These are phyloP conservation scores for Farysia itapuensis DNA, from an alignment of 1,284 basidiomycete species.

Conservation along the genomic window DNA sequence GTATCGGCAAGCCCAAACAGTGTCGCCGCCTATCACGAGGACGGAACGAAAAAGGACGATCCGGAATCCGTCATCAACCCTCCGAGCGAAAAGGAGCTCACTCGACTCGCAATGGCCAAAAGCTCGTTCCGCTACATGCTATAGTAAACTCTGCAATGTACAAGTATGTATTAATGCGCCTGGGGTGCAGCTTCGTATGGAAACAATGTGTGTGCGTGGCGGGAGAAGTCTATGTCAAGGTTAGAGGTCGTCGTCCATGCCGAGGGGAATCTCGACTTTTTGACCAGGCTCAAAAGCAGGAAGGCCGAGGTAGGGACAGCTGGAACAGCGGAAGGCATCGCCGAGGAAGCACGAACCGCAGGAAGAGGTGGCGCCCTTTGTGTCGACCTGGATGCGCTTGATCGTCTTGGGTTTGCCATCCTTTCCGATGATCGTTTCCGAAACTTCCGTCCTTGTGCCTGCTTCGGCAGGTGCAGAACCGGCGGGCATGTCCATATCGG, in stretches of 20 bases:
- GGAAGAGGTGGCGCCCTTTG: conserved; percentile 71
- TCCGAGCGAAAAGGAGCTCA: conserved; percentile 8
- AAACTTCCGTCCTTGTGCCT: conserved; percentile 41
- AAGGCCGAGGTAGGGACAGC: conserved; percentile 92
- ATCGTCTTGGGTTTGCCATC: conserved; percentile 54
- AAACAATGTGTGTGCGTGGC: too few relatives aligned
- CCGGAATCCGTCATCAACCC: conserved; percentile 4
- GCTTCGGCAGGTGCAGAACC: conserved; percentile 4
- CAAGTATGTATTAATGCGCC: background rate
- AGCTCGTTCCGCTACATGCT: conserved; percentile 37
- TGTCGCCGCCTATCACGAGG: background rate
- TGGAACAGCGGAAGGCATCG: conserved; percentile 92
- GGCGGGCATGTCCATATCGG: conserved; percentile 51
- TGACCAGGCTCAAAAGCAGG: conserved; percentile 98
- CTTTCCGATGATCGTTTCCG: conserved; percentile 50
- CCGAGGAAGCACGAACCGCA: conserved; percentile 98
- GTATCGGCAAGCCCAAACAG: too few relatives aligned
- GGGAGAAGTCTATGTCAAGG: too few relatives aligned
- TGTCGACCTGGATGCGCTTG: conserved; percentile 58
- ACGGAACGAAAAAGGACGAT: conserved; percentile 9
- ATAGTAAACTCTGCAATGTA: conserved; percentile 1
- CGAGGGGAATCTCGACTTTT: conserved; percentile 73
- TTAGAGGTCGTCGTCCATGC: conserved; percentile 57
- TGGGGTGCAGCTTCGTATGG: background rate
- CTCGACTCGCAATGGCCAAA: conserved; percentile 24